Conservation (phyloP, 2,329 filamentous ascomycete genomes). For the Cercospora beticola region DNA sequence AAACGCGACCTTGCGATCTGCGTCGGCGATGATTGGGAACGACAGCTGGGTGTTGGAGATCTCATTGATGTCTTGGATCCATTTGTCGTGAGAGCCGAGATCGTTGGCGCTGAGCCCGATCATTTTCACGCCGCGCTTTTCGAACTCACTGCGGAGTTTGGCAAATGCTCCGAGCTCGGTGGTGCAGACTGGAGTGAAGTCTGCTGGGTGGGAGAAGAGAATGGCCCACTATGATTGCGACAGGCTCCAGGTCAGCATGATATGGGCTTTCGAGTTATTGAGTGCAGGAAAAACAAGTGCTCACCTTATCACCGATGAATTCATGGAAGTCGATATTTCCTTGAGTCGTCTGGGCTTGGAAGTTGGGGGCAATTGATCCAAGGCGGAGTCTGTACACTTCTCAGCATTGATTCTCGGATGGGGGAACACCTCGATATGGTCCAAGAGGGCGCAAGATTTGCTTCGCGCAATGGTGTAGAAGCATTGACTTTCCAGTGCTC, state of each 20-base stretch:
- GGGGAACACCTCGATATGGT: background rate
- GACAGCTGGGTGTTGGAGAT: conserved; percentile 45
- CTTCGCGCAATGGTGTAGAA: background rate
- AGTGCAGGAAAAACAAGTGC: background rate
- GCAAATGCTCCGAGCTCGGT: conserved; percentile 93
- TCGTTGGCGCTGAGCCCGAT: conserved; percentile 86
- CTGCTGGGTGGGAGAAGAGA: conserved; percentile 79
- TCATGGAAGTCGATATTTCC: conserved; percentile 78
- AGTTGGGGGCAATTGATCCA: conserved; percentile 68
- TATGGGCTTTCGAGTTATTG: background rate
- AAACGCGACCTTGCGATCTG: conserved; percentile 50
- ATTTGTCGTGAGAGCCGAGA: conserved; percentile 76
- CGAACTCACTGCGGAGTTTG: conserved; percentile 84
- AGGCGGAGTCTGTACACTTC: conserved; percentile 39
- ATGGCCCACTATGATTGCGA: conserved; percentile 57
- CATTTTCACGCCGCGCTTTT: conserved; percentile 83
- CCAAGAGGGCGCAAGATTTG: background rate
- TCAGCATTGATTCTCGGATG: background rate
- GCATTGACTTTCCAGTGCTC: background rate
- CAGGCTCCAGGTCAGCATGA: background rate
- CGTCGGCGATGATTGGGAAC: conserved; percentile 54
- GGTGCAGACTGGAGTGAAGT: conserved; percentile 94
- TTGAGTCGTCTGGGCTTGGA: conserved; percentile 75
- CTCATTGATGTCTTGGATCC: conserved; percentile 75
- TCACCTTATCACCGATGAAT: conserved; percentile 66